phyloP scores from a whole-genome alignment of 169 alveolate genomes.

The Plasmodium reichenowi region DNA sequence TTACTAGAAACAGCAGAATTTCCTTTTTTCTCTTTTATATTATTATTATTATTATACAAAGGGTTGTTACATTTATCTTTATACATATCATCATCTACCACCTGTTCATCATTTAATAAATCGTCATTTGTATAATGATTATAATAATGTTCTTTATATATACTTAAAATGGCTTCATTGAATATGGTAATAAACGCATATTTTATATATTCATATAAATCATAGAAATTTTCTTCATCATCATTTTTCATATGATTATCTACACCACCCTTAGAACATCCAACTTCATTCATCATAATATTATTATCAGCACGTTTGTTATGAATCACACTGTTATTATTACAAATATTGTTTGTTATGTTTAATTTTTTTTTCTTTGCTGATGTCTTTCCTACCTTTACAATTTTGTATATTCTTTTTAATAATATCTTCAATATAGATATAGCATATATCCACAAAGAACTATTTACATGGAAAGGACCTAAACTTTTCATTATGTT shows the following conservation, averaged over 20 bases:
- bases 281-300: no score
- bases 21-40: not conserved
- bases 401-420: slow-evolving; percentile 50
- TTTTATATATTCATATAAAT: slow-evolving; percentile 50
- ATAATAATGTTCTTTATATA: slow-evolving; percentile 58
- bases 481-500: slow-evolving; percentile 38
- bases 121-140: slow-evolving; percentile 1
- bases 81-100: not conserved
- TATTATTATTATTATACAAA: not conserved
- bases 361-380: no score
- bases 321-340: no score
- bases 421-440: slow-evolving; percentile 68
- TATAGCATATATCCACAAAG: slow-evolving; percentile 70
- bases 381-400: slow-evolving; percentile 2
- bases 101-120: not conserved
- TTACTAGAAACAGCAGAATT: not conserved
- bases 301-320: no score
- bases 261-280: no score
- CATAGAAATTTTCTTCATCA: slow-evolving; percentile 14
- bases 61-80: slow-evolving; percentile 2
- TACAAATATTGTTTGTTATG: no score
- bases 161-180: slow-evolving; percentile 40
- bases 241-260: not conserved
- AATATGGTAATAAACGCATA: slow-evolving; percentile 42
- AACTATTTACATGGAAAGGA: slow-evolving; percentile 50